Conservation (phyloP, 129 eudicot genomes). For the Silybum marianum region DNA sequence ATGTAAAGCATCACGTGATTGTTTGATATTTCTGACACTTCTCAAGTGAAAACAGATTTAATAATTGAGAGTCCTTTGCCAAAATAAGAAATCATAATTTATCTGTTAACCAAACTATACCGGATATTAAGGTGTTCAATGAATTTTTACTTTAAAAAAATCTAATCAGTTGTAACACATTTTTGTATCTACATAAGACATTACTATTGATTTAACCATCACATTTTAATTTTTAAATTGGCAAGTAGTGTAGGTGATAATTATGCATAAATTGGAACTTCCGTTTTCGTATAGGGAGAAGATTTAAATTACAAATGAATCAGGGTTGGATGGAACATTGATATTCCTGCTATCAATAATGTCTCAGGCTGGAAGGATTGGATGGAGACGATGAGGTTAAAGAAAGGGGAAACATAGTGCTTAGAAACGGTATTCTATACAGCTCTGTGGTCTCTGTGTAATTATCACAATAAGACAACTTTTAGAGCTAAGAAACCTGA, state of each 20-base stretch:
- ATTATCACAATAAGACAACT: too few species aligned
- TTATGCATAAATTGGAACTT: background rate
- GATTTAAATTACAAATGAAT: background rate
- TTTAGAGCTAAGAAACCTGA: too few species aligned
- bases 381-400: too few species aligned
- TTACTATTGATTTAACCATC: background rate
- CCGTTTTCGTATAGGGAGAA: background rate
- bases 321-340: too few species aligned
- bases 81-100: background rate
- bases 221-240: background rate
- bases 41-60: background rate
- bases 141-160: background rate
- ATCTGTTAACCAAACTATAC: background rate
- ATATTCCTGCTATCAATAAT: too few species aligned
- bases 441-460: too few species aligned
- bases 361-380: too few species aligned
- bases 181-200: background rate
- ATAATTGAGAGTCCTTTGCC: background rate
- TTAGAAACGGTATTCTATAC: too few species aligned
- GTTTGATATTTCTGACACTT: background rate
- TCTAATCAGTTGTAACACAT: background rate
- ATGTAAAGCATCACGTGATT: background rate
- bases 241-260: background rate
- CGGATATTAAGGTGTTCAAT: background rate
- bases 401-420: too few species aligned